Conservation (phyloP, 208 protist species). For the Leptomonas pyrrhocoris region DNA sequence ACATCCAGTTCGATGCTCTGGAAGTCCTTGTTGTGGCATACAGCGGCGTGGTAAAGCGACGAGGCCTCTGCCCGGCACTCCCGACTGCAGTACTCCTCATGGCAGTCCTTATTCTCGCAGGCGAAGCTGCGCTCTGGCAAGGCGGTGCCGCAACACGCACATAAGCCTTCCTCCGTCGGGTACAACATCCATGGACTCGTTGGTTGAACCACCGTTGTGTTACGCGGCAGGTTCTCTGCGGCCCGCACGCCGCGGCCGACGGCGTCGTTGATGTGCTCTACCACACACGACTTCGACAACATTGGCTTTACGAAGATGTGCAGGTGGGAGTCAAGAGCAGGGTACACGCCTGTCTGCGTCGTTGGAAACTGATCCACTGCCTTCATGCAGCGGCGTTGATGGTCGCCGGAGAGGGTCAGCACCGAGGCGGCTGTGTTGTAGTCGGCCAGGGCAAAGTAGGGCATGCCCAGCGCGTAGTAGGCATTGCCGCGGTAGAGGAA, state of each 20-base stretch:
- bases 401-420: constrained; percentile 56
- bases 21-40: constrained; percentile 73
- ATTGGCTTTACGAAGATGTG: constrained; percentile 83
- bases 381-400: constrained; percentile 57
- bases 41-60: constrained; percentile 64
- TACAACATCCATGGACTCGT: constrained; percentile 75
- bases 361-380: constrained; percentile 61
- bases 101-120: constrained; percentile 71
- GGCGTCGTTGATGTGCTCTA: constrained; percentile 37
- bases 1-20: constrained; percentile 84
- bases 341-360: constrained; percentile 64
- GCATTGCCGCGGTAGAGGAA: constrained; percentile 89
- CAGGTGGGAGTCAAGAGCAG: constrained; percentile 66
- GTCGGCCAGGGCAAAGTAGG: constrained; percentile 87
- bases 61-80: constrained; percentile 72
- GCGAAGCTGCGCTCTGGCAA: constrained; percentile 74
- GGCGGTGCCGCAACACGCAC: constrained; percentile 55
- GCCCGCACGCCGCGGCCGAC: constrained; percentile 68
- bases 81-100: constrained; percentile 91
- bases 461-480: constrained; percentile 81
- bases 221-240: constrained; percentile 30
- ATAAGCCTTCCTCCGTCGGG: constrained; percentile 61
- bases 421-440: constrained; percentile 77
- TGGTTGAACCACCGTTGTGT: constrained; percentile 44
- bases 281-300: constrained; percentile 47